Conservation (phyloP, 768 basidiomycete species). For the Leucogyrophana mollusca region DNA sequence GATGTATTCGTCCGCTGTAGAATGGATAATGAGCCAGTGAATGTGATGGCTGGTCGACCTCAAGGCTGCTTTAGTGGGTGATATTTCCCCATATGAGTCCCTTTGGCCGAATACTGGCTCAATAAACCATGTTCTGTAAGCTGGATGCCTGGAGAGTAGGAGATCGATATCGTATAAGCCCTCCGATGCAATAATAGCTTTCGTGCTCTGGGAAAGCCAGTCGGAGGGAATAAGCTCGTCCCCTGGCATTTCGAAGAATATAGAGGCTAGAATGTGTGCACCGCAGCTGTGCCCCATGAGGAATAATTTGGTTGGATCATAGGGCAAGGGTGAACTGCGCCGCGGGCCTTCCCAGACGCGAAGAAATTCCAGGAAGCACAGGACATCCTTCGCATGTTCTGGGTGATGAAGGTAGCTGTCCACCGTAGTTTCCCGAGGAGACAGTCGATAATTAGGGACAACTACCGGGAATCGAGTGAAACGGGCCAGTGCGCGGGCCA, state of each 20-base stretch:
- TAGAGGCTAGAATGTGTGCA: slow-evolving; percentile 75
- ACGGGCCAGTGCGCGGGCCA: slow-evolving; percentile 53
- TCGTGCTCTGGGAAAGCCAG: slow-evolving; percentile 42
- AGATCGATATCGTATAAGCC: slow-evolving; percentile 77
- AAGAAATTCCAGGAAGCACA: slow-evolving; percentile 61
- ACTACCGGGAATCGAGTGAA: slow-evolving; percentile 58
- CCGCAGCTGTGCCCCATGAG: slow-evolving; percentile 80
- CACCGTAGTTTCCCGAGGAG: slow-evolving; percentile 39
- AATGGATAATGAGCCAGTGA: slow-evolving; percentile 75
- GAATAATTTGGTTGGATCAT: slow-evolving; percentile 45
- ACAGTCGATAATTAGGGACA: slow-evolving; percentile 79
- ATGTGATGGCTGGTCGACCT: slow-evolving; percentile 36
- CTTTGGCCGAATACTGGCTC: slow-evolving; percentile 55
- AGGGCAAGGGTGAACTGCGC: slow-evolving; percentile 18
- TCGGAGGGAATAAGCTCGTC: slow-evolving; percentile 42
- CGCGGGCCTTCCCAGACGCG: slow-evolving; percentile 34
- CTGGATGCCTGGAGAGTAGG: slow-evolving; percentile 62
- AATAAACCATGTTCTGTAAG: slow-evolving; percentile 72
- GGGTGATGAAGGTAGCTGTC: slow-evolving; percentile 57
- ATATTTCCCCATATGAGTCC: slow-evolving; percentile 47
- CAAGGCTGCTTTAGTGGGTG: slow-evolving; percentile 41
- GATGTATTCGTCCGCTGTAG: slow-evolving; percentile 67
- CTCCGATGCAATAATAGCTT: slow-evolving; percentile 64
- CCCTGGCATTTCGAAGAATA: slow-evolving; percentile 55
- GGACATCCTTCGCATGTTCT: slow-evolving; percentile 63